A percentile compares a stretch with the other conserved stretches of the same genome.
Conservation (phyloP, 768 basidiomycete species). For the Leccinum boreale region DNA sequence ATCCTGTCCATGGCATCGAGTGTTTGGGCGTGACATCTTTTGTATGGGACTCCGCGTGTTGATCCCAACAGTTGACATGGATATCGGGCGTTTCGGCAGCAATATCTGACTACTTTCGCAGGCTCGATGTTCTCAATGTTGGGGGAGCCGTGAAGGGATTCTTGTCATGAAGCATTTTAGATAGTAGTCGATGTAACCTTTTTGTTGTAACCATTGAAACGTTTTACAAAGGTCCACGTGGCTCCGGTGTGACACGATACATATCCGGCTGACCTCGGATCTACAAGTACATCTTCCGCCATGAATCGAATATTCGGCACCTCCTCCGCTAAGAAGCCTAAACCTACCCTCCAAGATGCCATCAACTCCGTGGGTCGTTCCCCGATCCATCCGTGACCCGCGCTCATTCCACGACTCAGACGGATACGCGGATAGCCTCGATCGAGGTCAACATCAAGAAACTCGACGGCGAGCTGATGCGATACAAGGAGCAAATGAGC, state of each 20-base stretch:
- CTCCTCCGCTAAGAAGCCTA: conserved; percentile 75
- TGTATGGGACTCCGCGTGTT: neutral
- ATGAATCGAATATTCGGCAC: conserved; percentile 89
- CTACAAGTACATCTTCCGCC: neutral
- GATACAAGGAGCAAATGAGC: conserved; percentile 95
- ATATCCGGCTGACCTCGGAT: neutral
- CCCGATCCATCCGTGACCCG: neutral
- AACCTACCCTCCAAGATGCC: conserved; percentile 87
- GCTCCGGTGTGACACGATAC: neutral
- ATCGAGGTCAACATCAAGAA: conserved; percentile 98
- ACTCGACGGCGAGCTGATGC: conserved; percentile 85
- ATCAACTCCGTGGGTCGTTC: conserved; percentile 67
- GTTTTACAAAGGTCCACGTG: neutral
- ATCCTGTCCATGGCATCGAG: neutral
- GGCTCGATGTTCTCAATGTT: conserved; percentile 84
- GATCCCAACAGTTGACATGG: neutral
- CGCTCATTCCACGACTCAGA: conserved; percentile 44
- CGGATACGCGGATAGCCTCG: conserved; percentile 78
- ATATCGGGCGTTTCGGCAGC: neutral
- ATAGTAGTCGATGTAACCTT: too few relatives aligned
- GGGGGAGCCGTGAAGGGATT: conserved; percentile 91
- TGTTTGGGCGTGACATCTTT: neutral
- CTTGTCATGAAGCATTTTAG: conserved; percentile 45
- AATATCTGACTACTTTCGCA: conserved; percentile 27
- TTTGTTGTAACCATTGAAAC: too few relatives aligned